A percentile compares a stretch with the other conserved stretches of the same genome.
phyloP scores from a whole-genome alignment of 1,139 yeast genomes.

The Debaryomyces nepalensis region DNA sequence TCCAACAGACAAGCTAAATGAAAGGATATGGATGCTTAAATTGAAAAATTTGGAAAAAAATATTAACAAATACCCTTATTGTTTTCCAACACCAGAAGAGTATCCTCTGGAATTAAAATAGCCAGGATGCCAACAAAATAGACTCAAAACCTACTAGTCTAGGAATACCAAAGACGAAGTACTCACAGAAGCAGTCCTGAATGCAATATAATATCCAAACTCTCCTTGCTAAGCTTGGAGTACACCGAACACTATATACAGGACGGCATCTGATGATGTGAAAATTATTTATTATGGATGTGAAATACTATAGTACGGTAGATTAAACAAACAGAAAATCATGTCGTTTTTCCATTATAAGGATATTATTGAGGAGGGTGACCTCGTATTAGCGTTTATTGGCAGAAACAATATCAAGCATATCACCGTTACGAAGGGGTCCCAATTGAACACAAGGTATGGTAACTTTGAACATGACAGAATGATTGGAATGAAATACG shows the following conservation, averaged over 20 bases:
- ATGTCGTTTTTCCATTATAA: slow-evolving; percentile 58
- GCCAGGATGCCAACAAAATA: too few species aligned
- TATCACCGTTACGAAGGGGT: slow-evolving; percentile 61
- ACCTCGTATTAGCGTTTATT: slow-evolving; percentile 82
- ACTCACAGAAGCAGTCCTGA: too few species aligned
- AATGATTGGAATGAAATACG: slow-evolving; percentile 83
- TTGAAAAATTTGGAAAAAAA: too few species aligned
- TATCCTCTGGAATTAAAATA: too few species aligned
- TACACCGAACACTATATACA: slow-evolving; percentile 4
- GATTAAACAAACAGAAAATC: not conserved
- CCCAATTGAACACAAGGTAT: slow-evolving; percentile 76
- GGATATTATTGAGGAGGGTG: slow-evolving; percentile 75
- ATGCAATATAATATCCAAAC: too few species aligned
- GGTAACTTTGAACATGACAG: slow-evolving; percentile 83
- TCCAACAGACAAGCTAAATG: too few species aligned
- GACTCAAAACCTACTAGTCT: too few species aligned
- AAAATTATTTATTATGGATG: slow-evolving; percentile 4
- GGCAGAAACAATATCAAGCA: slow-evolving; percentile 83
- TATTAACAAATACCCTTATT: too few species aligned
- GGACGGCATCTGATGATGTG: slow-evolving; percentile 7
- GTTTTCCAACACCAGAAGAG: too few species aligned
- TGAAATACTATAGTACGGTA: not conserved
- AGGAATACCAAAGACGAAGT: too few species aligned
- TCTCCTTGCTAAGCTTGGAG: too few species aligned
- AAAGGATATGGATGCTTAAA: too few species aligned